These are phyloP conservation scores for Rhododendron simsii DNA, from an alignment of 148 eudicot species.

Conservation along the genomic window DNA sequence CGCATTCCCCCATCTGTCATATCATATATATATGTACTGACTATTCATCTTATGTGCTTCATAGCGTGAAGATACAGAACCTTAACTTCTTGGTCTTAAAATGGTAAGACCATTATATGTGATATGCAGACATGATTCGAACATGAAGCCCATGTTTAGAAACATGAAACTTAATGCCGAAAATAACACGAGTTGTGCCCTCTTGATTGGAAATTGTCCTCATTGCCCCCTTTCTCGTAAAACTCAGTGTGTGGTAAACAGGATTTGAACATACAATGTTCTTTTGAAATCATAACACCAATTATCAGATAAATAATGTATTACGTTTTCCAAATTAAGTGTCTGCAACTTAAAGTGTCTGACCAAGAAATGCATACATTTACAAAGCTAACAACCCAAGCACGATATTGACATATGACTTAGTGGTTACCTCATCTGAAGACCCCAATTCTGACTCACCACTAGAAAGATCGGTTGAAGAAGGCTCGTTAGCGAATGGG, in stretches of 20 bases:
- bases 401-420: not conserved
- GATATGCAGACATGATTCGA: not conserved
- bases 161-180: not conserved
- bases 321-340: not conserved
- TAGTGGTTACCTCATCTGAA: slow-evolving; percentile 72
- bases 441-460: slow-evolving; percentile 95
- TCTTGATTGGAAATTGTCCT: not conserved
- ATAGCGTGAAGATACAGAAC: not conserved
- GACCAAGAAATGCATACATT: not conserved
- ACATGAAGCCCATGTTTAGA: not conserved
- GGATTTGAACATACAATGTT: not conserved
- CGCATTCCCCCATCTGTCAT: not conserved
- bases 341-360: not conserved
- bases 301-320: not conserved
- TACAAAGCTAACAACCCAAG: not conserved
- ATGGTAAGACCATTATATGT: not conserved
- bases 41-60: too few relatives aligned
- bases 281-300: not conserved
- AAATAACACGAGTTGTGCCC: not conserved
- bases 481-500: slow-evolving; percentile 36
- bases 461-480: slow-evolving; percentile 46
- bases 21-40: not conserved
- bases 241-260: not conserved
- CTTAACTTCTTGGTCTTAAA: not conserved
- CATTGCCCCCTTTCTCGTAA: not conserved